These are phyloP conservation scores for Trichoderma orchidacearum DNA, from an alignment of 495 filamentous ascomycete species.

Conservation along the genomic window DNA sequence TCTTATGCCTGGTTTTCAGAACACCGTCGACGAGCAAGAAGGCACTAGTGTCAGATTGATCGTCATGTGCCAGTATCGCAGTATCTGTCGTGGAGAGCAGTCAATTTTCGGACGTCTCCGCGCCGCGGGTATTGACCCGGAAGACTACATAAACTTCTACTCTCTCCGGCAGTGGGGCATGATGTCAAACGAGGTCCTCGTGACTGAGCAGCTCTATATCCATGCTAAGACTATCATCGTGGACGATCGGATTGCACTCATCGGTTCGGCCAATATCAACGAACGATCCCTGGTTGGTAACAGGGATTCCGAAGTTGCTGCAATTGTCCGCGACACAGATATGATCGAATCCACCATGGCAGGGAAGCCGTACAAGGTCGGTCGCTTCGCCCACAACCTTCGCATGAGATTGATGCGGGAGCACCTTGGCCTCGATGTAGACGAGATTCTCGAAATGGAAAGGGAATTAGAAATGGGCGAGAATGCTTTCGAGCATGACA, in stretches of 20 bases:
- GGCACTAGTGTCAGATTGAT: conserved; percentile 90
- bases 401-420: conserved; percentile 93
- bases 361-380: conserved; percentile 75
- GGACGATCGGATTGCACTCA: conserved; percentile 85
- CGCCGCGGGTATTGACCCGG: conserved; percentile 77
- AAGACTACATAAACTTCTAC: conserved; percentile 95
- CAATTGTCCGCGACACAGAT: conserved; percentile 85
- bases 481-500: conserved; percentile 36
- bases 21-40: conserved; percentile 85
- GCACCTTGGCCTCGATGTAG: conserved; percentile 89
- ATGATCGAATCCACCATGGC: conserved; percentile 90
- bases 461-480: conserved; percentile 37
- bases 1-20: conserved; percentile 96
- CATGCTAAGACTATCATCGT: conserved; percentile 97
- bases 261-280: conserved; percentile 98
- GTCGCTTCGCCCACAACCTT: conserved; percentile 83
- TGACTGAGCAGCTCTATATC: conserved; percentile 96
- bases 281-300: conserved; percentile 90
- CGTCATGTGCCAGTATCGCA: conserved; percentile 95
- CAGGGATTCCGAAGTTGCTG: conserved; percentile 84
- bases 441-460: conserved; percentile 78
- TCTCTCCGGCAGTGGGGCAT: conserved; percentile 90
- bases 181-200: conserved; percentile 63
- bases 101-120: conserved; percentile 84
- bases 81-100: conserved; percentile 85